Evolutionary conservation across 805 yeast genomes (phyloP), one percentile per base, ranked within the genome.

Genomic region (Kodamaea laetipori): DNA sequence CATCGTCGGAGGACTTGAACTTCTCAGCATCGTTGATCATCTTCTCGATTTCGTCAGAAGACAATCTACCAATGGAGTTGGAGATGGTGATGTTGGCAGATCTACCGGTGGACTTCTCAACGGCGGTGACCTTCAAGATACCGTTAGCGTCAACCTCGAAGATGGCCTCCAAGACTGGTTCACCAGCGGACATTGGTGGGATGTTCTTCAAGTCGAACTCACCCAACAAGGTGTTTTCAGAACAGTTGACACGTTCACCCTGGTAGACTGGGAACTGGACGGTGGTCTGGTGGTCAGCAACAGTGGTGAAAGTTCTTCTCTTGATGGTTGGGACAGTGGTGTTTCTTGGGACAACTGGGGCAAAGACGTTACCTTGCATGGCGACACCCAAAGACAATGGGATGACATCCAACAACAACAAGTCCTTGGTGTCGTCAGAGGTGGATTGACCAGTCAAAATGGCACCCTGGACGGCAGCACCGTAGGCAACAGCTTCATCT

Each of bases 1-100:
- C 97, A 71, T 92, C 97, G 76, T 92, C 99, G 63, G 96, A 87
- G 67, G 92, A 80, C 89, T 92, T 92, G 96, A 90, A 71, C 60
- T 71, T 71, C 62, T 71, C 76, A 56, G 76, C 76, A 58, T 71
- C 76, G 51, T 58, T 55, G 56, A 71, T 70, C 76, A 71, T 71
- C 67, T 70, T 66, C 64, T 71, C 76, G 56, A 71, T 71, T 64
- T 71, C 76, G 48, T 70, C 76, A 53, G 74, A 63, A 28, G 76
- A 71, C 62, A 71, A 69, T 67, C 74, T 69, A 69, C 76, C 76
- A 54, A 70, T 71, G 42, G 75, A 70, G 72, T 71, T 71, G 48
- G 76, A 70, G 64, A 71, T 71, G 63, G 76, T 71, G 55, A 71
- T 71, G 71, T 71, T 70, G 51, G 75, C 75, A 43, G 76, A 69